Evolutionary conservation across 2,329 filamentous ascomycete genomes (phyloP).

Genomic region (Verticillium alfalfae): DNA sequence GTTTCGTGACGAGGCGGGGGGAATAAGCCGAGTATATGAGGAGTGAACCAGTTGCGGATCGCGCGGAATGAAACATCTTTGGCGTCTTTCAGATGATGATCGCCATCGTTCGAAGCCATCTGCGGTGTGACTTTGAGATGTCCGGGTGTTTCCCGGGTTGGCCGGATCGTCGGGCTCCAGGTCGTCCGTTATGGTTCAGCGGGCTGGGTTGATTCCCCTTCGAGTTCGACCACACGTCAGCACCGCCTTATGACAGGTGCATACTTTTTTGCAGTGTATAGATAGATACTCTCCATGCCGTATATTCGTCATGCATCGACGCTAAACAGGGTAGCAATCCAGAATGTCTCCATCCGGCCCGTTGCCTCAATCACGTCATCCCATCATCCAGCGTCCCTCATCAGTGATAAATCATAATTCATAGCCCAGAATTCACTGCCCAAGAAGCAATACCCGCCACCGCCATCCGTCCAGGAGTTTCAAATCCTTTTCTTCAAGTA

Average conservation of each 20-base stretch:
- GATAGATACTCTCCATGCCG: too few relatives aligned
- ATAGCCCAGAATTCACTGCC: constrained; percentile 2
- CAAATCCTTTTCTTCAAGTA: constrained; percentile 42
- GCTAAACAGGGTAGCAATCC: background rate
- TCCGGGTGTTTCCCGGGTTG: background rate
- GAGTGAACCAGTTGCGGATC: background rate
- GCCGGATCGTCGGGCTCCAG: too few relatives aligned
- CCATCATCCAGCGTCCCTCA: background rate
- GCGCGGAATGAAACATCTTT: background rate
- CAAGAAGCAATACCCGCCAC: constrained; percentile 49
- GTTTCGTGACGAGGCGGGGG: background rate
- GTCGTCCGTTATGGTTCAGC: background rate
- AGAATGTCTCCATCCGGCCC: background rate
- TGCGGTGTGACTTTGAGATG: background rate
- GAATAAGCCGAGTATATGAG: background rate
- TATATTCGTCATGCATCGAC: background rate
- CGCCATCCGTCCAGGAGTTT: constrained; percentile 48
- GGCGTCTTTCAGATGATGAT: background rate
- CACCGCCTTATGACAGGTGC: background rate
- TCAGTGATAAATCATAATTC: too few relatives aligned
- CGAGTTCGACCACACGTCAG: background rate
- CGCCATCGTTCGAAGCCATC: background rate
- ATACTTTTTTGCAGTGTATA: too few relatives aligned
- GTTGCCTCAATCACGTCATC: background rate
- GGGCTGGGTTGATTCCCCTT: too few relatives aligned